These are phyloP conservation scores for Tolypocladium sp. DNA, from an alignment of 2,329 filamentous ascomycete genomes.

Conservation along the genomic window DNA sequence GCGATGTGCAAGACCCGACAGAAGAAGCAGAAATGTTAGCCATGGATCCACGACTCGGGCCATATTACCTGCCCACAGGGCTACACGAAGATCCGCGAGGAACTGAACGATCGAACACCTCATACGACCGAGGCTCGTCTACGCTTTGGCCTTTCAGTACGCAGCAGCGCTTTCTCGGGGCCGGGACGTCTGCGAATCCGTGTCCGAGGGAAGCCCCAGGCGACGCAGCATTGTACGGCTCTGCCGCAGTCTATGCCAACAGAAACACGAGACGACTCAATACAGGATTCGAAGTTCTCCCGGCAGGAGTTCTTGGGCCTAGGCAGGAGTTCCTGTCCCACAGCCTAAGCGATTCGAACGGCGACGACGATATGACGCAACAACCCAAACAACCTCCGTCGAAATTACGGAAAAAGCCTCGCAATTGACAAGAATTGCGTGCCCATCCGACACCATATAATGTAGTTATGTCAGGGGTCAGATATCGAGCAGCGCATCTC, in stretches of 20 bases:
- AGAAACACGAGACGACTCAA: slow-evolving; percentile 1
- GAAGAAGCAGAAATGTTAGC: not conserved
- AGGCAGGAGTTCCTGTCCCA: slow-evolving; percentile 2
- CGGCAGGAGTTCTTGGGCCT: slow-evolving; percentile 4
- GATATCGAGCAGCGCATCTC: not conserved
- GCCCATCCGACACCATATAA: not conserved
- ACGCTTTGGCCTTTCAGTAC: not conserved
- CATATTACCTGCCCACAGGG: not conserved
- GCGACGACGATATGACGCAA: not conserved
- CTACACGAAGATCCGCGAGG: not conserved
- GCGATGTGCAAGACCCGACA: not conserved
- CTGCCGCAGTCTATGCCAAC: slow-evolving; percentile 7
- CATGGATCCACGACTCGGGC: not conserved
- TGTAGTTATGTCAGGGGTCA: not conserved
- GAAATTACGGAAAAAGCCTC: not conserved
- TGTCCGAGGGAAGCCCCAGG: too few species aligned
- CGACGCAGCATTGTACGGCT: slow-evolving; percentile 1
- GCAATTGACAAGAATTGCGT: not conserved
- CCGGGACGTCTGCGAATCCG: not conserved
- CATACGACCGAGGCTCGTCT: not conserved
- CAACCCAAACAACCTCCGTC: not conserved
- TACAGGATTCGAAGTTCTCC: slow-evolving; percentile 7
- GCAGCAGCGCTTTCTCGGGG: not conserved
- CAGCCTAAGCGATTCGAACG: not conserved
- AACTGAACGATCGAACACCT: not conserved